phyloP scores from a whole-genome alignment of 169 alveolate genomes.

The Cytauxzoon felis region DNA sequence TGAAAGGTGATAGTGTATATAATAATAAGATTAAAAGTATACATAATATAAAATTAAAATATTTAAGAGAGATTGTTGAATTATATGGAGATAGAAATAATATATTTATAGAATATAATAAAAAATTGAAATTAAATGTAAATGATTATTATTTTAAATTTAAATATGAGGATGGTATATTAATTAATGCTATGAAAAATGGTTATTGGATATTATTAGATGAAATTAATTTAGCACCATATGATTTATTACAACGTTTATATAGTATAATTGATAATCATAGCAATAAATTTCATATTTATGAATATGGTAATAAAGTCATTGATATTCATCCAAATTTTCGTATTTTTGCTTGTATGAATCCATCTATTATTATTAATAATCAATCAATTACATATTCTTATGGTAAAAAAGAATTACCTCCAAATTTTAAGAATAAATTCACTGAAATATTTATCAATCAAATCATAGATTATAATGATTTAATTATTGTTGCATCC shows the following conservation, averaged over 20 bases:
- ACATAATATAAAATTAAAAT: too few relatives aligned
- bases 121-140: background rate
- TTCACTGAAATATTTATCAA: constrained; percentile 95
- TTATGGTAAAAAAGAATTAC: constrained; percentile 95
- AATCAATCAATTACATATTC: constrained; percentile 75
- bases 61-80: background rate
- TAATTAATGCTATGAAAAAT: constrained; percentile 92
- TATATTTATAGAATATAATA: background rate
- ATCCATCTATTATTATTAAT: constrained; percentile 87
- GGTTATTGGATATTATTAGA: constrained; percentile 99
- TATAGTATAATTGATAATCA: constrained; percentile 36
- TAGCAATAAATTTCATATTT: constrained; percentile 60
- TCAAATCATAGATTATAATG: constrained; percentile 77
- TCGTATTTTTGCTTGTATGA: constrained; percentile 97
- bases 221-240: constrained; percentile 98
- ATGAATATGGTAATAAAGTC: constrained; percentile 80
- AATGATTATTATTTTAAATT: constrained; percentile 52
- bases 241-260: constrained; percentile 91
- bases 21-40: background rate
- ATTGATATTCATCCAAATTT: constrained; percentile 89
- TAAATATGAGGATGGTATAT: constrained; percentile 94
- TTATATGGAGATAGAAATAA: background rate
- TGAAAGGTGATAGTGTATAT: too few relatives aligned
- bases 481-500: constrained; percentile 56
- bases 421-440: constrained; percentile 86